A percentile compares a stretch with the other conserved stretches of the same genome.
Evolutionary conservation across 768 basidiomycete species (phyloP).

Genomic region (Suillus decipiens): DNA sequence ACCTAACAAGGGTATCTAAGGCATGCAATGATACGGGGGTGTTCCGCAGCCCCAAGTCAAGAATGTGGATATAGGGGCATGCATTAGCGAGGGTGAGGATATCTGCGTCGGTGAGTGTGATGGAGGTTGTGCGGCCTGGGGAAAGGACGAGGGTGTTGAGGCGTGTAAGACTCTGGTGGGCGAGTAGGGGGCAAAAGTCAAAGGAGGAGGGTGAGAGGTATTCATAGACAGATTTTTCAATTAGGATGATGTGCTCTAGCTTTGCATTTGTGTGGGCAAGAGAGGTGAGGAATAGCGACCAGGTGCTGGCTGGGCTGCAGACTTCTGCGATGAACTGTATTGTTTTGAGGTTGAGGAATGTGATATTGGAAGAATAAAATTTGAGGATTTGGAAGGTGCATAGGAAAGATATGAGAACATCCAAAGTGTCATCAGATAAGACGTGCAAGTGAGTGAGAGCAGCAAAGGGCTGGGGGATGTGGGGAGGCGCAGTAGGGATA

Average conservation of each 20-base stretch:
- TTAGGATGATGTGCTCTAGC: not conserved
- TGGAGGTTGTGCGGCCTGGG: not conserved
- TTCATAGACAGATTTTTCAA: not conserved
- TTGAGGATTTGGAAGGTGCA: not conserved
- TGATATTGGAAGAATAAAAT: not conserved
- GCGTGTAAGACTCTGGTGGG: not conserved
- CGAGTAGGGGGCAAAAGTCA: not conserved
- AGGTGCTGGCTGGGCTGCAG: not conserved
- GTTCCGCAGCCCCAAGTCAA: not conserved
- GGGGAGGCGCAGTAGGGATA: not conserved
- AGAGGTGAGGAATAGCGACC: not conserved
- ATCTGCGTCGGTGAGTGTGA: not conserved
- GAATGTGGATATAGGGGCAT: not conserved
- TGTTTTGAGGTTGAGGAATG: too few species aligned
- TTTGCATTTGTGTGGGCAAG: not conserved
- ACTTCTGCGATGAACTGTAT: too few species aligned
- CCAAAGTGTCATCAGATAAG: not conserved
- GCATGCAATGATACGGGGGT: not conserved
- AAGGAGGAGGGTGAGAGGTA: not conserved
- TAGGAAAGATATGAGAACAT: not conserved
- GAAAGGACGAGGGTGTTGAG: not conserved
- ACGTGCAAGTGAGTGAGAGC: not conserved
- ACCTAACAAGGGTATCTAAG: not conserved
- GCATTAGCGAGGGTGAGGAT: not conserved
- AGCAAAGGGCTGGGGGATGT: not conserved